Evolutionary conservation across 768 basidiomycete species (phyloP).

Genomic region (Lepiota venenata): DNA sequence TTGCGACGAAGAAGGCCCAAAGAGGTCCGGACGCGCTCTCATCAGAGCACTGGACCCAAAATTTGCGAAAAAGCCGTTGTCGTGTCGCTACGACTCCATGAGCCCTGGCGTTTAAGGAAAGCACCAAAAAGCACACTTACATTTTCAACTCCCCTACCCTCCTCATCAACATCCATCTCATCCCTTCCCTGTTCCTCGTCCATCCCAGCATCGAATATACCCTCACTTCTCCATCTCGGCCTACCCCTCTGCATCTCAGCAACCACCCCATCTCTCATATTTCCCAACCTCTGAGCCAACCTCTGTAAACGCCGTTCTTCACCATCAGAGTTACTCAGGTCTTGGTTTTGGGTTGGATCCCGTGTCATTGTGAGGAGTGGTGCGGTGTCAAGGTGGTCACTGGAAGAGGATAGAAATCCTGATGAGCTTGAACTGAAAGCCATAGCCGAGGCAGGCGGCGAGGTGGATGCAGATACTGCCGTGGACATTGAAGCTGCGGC

Average conservation of each 20-base stretch:
- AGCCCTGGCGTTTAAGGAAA: neutral
- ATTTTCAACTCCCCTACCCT: neutral
- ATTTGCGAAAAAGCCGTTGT: neutral
- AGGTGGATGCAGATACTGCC: neutral
- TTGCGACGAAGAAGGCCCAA: neutral
- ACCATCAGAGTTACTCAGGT: too few relatives aligned
- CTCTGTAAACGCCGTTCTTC: neutral
- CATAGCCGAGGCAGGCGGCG: neutral
- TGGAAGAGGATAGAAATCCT: conserved; percentile 3
- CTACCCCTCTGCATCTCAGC: neutral
- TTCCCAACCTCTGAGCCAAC: conserved; percentile 3
- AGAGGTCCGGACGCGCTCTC: neutral
- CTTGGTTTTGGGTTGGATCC: neutral
- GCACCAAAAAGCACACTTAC: neutral
- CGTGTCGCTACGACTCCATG: neutral
- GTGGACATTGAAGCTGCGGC: neutral
- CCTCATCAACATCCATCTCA: neutral
- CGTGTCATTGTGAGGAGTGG: conserved; percentile 1
- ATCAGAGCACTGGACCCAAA: too few relatives aligned
- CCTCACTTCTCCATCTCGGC: neutral
- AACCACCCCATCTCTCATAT: neutral
- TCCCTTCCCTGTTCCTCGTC: too few relatives aligned
- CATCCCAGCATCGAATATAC: neutral
- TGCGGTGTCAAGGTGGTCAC: neutral
- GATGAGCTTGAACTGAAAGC: conserved; percentile 3